phyloP scores from a whole-genome alignment of 352 stramenopile species.

The Pythium rishiriense region DNA sequence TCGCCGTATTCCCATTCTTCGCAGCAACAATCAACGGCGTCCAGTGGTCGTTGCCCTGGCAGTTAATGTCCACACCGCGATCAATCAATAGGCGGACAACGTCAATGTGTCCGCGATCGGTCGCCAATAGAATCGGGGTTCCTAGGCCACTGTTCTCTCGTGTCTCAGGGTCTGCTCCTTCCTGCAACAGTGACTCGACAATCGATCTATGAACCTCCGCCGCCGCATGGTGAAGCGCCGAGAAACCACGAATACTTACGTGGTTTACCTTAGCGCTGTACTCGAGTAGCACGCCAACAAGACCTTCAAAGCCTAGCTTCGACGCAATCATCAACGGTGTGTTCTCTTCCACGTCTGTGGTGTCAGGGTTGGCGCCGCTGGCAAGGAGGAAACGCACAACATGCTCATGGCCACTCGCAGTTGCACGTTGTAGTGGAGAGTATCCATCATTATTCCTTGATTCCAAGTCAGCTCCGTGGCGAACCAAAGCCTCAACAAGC shows the following conservation, averaged over 20 bases:
- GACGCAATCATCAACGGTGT: background rate
- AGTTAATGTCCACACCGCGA: background rate
- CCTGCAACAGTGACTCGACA: background rate
- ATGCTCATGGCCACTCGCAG: background rate
- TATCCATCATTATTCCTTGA: background rate
- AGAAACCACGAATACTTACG: background rate
- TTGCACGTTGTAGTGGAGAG: background rate
- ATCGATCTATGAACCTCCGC: background rate
- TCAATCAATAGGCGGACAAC: conserved; percentile 1
- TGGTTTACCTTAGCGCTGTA: background rate
- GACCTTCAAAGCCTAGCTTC: background rate
- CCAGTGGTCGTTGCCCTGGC: background rate
- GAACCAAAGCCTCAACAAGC: background rate
- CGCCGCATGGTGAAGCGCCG: background rate
- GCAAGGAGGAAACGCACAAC: background rate
- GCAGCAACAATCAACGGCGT: background rate
- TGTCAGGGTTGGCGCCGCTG: background rate
- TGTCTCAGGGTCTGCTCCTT: background rate
- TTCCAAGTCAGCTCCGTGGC: background rate
- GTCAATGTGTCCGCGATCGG: background rate
- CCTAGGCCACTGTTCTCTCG: background rate
- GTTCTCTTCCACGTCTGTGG: background rate
- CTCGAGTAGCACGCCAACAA: background rate
- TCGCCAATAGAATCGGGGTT: conserved; percentile 1
- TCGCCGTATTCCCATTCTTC: background rate